Evolutionary conservation across 2,329 filamentous ascomycete genomes (phyloP), one percentile per base, ranked within the genome.

Genomic region (Massarina eburnea): DNA sequence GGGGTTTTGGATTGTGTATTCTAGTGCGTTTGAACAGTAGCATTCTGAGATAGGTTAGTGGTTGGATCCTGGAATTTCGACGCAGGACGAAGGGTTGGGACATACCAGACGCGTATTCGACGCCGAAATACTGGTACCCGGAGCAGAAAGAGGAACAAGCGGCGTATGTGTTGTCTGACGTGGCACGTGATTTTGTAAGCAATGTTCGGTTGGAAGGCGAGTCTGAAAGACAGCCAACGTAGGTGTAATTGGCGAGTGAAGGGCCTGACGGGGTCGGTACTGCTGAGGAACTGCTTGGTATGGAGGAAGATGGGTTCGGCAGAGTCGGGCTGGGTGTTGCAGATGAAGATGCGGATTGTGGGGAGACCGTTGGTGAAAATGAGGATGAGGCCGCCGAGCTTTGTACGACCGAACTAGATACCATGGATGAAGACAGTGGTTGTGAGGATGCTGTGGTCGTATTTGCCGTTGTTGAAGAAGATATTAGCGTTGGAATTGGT

Each of bases 11-110:
- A 14, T 38, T 2, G 52, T 56, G 32, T 66, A 61, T 5, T 58
- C 58, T 15, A 73, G 57, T 2, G 64, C 63, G 34, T 62, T 64
- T 41, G 70, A 66, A 57, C 74, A 77, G 54, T 72, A 64, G 49
- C 59, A 61, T 46, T 62, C 59, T 35, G 17, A 7, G 9, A 14
- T 2, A 3, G 33, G 15, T n/a, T 17, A 29, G 30, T 24, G 17
- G 15, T 29, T 17, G 20, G 7, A 6, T 9, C 18, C 9, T 27
- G 21, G n/a, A 27, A 4, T 4, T 24, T 5, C 15, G n/a, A 30
- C 29, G 29, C 10, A n/a, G 10, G 26, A 20, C 2, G 2, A 24
- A n/a, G 35, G 4, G 27, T 12, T 2, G 8, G 20, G 6, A 41
- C 21, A 4, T 14, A 35, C 32, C 30, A 19, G 43, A 22, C n/a